Evolutionary conservation across 495 filamentous ascomycete species (phyloP).

Genomic region (Penicillium coprophilum): DNA sequence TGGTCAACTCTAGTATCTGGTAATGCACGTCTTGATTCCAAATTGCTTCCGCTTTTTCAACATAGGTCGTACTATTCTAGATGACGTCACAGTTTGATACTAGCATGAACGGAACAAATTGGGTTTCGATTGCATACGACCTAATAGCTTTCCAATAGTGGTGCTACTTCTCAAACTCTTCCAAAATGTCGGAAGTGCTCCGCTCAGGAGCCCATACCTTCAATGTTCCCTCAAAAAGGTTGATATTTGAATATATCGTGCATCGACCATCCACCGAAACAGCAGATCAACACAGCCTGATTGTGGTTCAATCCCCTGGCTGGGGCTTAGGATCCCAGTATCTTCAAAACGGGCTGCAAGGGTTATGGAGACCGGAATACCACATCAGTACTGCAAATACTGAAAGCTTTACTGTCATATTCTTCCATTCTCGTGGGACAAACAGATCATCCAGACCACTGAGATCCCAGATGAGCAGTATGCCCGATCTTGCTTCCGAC

Average conservation of each 20-base stretch:
- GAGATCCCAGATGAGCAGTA: conserved; percentile 13
- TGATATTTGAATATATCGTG: conserved; percentile 22
- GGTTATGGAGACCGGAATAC: conserved; percentile 1
- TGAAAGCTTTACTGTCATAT: conserved; percentile 10
- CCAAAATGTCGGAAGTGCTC: neutral
- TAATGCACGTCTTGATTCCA: neutral
- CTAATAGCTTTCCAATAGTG: neutral
- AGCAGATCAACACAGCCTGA: conserved; percentile 2
- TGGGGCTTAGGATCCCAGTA: conserved; percentile 24
- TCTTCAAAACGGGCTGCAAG: conserved; percentile 18
- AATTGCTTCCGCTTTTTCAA: neutral
- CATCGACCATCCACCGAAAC: neutral
- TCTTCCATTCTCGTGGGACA: conserved; percentile 20
- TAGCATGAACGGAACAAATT: neutral
- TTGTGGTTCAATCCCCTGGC: conserved; percentile 22
- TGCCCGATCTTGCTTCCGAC: conserved; percentile 20
- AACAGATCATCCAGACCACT: conserved; percentile 7
- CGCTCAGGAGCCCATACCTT: conserved; percentile 24
- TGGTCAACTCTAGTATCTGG: conserved; percentile 24
- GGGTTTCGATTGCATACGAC: neutral
- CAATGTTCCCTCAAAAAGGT: conserved; percentile 14
- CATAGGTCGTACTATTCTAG: neutral
- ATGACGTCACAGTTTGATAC: neutral
- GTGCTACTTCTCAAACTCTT: neutral
- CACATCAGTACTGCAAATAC: neutral